Percentiles rank a stretch among this genome's conserved stretches.
These are phyloP conservation scores for Hymenoscyphus albidus DNA, from an alignment of 2,329 filamentous ascomycete species.

Conservation along the genomic window DNA sequence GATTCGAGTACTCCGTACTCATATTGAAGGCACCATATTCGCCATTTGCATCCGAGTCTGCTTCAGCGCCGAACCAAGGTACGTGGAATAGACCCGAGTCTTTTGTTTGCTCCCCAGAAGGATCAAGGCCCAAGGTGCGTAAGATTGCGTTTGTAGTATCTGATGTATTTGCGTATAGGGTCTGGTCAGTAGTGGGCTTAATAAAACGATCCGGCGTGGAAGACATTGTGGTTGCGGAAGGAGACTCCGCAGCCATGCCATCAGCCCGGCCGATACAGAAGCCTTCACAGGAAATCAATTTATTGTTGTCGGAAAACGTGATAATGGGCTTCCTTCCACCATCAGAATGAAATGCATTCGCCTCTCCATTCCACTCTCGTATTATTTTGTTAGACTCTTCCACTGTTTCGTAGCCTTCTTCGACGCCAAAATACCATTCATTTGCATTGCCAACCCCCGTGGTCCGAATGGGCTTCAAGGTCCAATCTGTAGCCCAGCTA, in stretches of 20 bases:
- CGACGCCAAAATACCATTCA: constrained; percentile 5
- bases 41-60: constrained; percentile 4
- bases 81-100: neutral
- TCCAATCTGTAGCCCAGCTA: constrained; percentile 5
- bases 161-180: neutral
- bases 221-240: neutral
- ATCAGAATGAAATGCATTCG: neutral
- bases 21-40: neutral
- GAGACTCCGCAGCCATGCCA: neutral
- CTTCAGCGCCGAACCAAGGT: constrained; percentile 6
- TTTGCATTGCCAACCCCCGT: neutral
- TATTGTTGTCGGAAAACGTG: neutral
- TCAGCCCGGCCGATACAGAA: neutral
- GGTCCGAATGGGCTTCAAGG: constrained; percentile 1
- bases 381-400: neutral
- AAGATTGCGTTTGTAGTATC: neutral
- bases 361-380: neutral
- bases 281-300: neutral
- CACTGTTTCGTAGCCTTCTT: neutral
- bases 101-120: neutral
- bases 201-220: neutral
- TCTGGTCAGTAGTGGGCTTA: neutral
- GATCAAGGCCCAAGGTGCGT: neutral
- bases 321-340: neutral
- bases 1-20: neutral